Conservation (phyloP, 495 filamentous ascomycete species). For the Amorphotheca resinae region DNA sequence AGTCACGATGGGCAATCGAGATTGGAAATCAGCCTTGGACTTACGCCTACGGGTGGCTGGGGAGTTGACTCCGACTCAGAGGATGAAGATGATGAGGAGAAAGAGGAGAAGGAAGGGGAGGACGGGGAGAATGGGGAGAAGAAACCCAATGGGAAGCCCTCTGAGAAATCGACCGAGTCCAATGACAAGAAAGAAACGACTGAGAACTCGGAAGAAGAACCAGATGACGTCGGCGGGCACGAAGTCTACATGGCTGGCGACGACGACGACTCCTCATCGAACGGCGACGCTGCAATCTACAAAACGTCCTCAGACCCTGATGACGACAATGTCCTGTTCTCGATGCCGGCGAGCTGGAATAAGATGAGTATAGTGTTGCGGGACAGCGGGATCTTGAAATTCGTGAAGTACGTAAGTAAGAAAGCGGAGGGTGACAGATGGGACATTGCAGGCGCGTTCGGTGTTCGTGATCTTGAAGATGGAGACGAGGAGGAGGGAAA, state of each 20-base stretch:
- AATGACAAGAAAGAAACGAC: not conserved
- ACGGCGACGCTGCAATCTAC: slow-evolving; percentile 79
- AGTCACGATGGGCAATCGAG: slow-evolving; percentile 68
- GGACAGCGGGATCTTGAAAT: slow-evolving; percentile 74
- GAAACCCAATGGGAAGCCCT: slow-evolving; percentile 12
- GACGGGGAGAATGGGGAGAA: slow-evolving; percentile 11
- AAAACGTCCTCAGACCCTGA: slow-evolving; percentile 52
- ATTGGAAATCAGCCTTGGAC: slow-evolving; percentile 72
- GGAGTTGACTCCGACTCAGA: slow-evolving; percentile 53
- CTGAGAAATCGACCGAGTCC: slow-evolving; percentile 4
- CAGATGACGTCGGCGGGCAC: slow-evolving; percentile 66
- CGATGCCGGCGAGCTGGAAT: slow-evolving; percentile 81
- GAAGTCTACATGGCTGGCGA: slow-evolving; percentile 89
- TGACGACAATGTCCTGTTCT: slow-evolving; percentile 86
- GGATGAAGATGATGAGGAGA: slow-evolving; percentile 31
- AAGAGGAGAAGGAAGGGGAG: slow-evolving; percentile 26
- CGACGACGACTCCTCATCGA: slow-evolving; percentile 55
- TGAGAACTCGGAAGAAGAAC: slow-evolving; percentile 21
- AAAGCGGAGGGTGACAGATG: slow-evolving; percentile 79
- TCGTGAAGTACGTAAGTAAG: slow-evolving; percentile 89
- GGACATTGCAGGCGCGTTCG: slow-evolving; percentile 68
- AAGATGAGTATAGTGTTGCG: slow-evolving; percentile 77
- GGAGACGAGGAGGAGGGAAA: slow-evolving; percentile 26
- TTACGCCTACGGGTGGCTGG: slow-evolving; percentile 78
- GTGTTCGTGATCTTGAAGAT: slow-evolving; percentile 32